Percentiles rank a stretch among this genome's conserved stretches.
Evolutionary conservation across 2,329 filamentous ascomycete species (phyloP).

Genomic region (Pseudogymnoascus sp.): DNA sequence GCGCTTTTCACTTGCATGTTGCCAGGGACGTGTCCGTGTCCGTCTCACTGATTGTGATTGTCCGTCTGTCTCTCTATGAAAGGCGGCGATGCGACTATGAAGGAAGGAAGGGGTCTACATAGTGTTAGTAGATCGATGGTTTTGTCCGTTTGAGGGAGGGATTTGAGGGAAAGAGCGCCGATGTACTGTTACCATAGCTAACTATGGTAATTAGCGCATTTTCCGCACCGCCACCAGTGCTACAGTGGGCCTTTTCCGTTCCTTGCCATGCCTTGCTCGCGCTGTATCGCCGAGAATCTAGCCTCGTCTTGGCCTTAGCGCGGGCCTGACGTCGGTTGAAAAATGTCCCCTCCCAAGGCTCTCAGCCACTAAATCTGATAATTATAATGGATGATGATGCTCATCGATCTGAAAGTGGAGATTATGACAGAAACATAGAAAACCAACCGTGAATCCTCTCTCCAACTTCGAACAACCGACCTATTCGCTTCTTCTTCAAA

Average conservation of each 20-base stretch:
- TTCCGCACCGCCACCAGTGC: slow-evolving; percentile 5
- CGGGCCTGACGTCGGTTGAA: slow-evolving; percentile 6
- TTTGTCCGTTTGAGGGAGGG: neutral
- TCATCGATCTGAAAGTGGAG: slow-evolving; percentile 6
- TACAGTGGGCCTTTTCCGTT: slow-evolving; percentile 5
- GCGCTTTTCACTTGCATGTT: neutral
- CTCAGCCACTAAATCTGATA: slow-evolving; percentile 7
- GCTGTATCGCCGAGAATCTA: neutral
- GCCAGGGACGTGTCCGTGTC: neutral
- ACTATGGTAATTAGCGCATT: neutral
- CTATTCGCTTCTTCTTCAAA: neutral
- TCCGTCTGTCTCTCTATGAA: neutral
- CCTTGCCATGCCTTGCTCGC: slow-evolving; percentile 4
- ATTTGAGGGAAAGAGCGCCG: neutral
- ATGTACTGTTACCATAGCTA: neutral
- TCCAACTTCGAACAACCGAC: neutral
- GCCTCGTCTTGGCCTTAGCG: slow-evolving; percentile 4
- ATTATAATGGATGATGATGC: slow-evolving; percentile 8
- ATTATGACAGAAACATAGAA: slow-evolving; percentile 5
- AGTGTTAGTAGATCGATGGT: neutral
- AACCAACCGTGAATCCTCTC: neutral
- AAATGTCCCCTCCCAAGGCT: slow-evolving; percentile 6
- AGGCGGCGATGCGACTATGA: neutral
- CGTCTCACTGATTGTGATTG: neutral
- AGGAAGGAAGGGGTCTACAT: neutral